Percentiles rank a stretch among this genome's conserved stretches.
Conservation (phyloP, 2,329 filamentous ascomycete genomes). For the Aotearoamyces nothofagi region DNA sequence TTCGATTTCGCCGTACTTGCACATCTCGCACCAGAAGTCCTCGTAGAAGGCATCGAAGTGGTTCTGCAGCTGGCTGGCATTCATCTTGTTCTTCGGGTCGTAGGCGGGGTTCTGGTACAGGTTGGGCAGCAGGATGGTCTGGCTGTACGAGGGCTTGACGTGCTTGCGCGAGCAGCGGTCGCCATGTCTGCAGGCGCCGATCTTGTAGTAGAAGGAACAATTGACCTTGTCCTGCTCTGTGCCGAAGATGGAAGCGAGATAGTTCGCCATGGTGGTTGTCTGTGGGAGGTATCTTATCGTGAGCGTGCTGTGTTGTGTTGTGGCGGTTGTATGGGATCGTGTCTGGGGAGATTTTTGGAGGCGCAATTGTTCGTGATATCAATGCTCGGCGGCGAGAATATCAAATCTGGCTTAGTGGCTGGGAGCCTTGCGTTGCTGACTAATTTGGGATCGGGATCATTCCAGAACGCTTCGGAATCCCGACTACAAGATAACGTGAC, state of each 20-base stretch:
- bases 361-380: too few species aligned
- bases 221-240: slow-evolving; percentile 99
- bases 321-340: too few species aligned
- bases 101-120: slow-evolving; percentile 98
- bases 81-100: slow-evolving; percentile 95
- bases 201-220: slow-evolving; percentile 99
- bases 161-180: slow-evolving; percentile 97
- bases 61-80: slow-evolving; percentile 87
- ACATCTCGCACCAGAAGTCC: slow-evolving; percentile 99
- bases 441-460: too few species aligned
- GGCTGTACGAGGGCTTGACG: slow-evolving; percentile 95
- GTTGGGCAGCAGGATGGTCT: slow-evolving; percentile 95
- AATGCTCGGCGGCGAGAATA: too few species aligned
- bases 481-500: too few species aligned
- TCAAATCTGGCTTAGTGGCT: too few species aligned
- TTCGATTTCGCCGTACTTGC: slow-evolving; percentile 94
- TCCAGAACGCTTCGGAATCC: too few species aligned
- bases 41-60: slow-evolving; percentile 99
- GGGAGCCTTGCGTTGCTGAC: too few species aligned
- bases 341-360: too few species aligned
- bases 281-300: too few species aligned
- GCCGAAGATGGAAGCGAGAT: slow-evolving; percentile 97
- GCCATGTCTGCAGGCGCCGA: slow-evolving; percentile 94
- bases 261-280: slow-evolving; percentile 79
- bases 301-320: too few species aligned